Percentiles rank a stretch among this genome's conserved stretches.
Evolutionary conservation across 257 asterid genomes (phyloP).

Genomic region (Haberlea rhodopensis): DNA sequence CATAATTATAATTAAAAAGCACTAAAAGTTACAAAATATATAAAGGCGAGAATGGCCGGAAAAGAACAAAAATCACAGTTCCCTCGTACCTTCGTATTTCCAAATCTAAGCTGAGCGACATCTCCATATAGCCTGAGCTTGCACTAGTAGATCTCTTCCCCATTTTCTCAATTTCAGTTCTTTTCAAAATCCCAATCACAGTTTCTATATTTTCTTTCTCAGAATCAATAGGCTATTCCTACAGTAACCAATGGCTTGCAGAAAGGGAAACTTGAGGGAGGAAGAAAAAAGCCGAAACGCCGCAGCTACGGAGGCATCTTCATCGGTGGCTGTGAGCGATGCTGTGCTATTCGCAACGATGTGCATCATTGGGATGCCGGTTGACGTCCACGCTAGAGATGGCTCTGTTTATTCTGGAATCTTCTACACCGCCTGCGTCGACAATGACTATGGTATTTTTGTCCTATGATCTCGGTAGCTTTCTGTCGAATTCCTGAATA

Average conservation of each 20-base stretch:
- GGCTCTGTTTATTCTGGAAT: conserved; percentile 87
- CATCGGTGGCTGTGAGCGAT: conserved; percentile 39
- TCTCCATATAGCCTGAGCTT: conserved; percentile 13
- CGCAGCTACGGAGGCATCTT: conserved; percentile 34
- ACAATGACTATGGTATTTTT: conserved; percentile 57
- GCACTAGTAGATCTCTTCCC: conserved; percentile 5
- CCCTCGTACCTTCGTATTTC: conserved; percentile 14
- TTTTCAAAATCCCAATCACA: conserved; percentile 16
- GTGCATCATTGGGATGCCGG: conserved; percentile 72
- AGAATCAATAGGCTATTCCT: not conserved
- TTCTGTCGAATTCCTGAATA: not conserved
- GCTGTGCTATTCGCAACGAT: conserved; percentile 65
- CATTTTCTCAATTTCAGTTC: conserved; percentile 17
- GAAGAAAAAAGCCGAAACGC: conserved; percentile 36
- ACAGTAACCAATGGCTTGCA: conserved; percentile 53
- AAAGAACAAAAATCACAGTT: conserved; percentile 19
- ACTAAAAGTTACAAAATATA: too few species aligned
- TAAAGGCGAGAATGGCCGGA: not conserved
- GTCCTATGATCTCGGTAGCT: conserved; percentile 5
- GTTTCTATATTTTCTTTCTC: not conserved
- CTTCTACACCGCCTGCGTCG: conserved; percentile 70
- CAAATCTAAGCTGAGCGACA: conserved; percentile 27
- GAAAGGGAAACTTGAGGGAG: conserved; percentile 41
- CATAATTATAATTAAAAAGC: too few species aligned
- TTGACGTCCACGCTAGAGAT: conserved; percentile 76